A percentile compares a stretch with the other conserved stretches of the same genome.
These are phyloP conservation scores for Ramicandelaber brevisporus DNA, from an alignment of 192 early-diverging fungal genomes.

Conservation along the genomic window DNA sequence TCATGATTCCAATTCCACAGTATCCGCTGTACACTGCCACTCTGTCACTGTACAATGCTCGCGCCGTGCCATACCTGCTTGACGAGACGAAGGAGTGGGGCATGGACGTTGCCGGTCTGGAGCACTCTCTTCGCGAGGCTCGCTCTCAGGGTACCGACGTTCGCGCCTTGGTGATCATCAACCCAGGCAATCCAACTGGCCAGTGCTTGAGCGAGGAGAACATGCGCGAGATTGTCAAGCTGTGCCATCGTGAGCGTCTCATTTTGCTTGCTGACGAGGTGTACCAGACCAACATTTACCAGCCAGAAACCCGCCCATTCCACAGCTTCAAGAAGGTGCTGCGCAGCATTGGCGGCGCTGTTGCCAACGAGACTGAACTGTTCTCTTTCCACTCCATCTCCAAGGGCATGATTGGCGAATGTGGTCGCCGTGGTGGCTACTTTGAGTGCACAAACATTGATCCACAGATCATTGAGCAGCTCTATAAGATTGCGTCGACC, in stretches of 20 bases:
- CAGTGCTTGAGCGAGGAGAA: constrained; percentile 57
- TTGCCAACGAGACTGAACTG: constrained; percentile 45
- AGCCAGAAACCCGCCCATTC: constrained; percentile 52
- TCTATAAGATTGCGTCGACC: constrained; percentile 87
- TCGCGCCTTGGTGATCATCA: constrained; percentile 86
- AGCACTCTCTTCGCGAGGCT: constrained; percentile 30
- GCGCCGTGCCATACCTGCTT: constrained; percentile 76
- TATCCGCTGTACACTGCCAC: constrained; percentile 95
- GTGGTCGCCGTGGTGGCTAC: constrained; percentile 91
- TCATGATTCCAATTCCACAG: constrained; percentile 98
- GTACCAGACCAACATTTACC: constrained; percentile 92
- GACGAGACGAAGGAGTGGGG: constrained; percentile 71
- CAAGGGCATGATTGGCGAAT: constrained; percentile 97
- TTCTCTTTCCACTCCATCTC: constrained; percentile 92
- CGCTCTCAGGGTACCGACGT: constrained; percentile 52
- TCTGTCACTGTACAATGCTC: constrained; percentile 59
- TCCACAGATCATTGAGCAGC: constrained; percentile 40
- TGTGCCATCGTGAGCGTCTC: constrained; percentile 58
- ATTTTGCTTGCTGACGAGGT: constrained; percentile 92
- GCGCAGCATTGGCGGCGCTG: constrained; percentile 37
- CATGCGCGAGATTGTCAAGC: constrained; percentile 71
- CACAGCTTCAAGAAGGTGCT: constrained; percentile 93
- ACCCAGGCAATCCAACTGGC: constrained; percentile 97
- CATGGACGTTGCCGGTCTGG: constrained; percentile 38
- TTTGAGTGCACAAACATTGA: constrained; percentile 81